phyloP scores from a whole-genome alignment of 148 eudicot genomes.

The Cornus controversa region DNA sequence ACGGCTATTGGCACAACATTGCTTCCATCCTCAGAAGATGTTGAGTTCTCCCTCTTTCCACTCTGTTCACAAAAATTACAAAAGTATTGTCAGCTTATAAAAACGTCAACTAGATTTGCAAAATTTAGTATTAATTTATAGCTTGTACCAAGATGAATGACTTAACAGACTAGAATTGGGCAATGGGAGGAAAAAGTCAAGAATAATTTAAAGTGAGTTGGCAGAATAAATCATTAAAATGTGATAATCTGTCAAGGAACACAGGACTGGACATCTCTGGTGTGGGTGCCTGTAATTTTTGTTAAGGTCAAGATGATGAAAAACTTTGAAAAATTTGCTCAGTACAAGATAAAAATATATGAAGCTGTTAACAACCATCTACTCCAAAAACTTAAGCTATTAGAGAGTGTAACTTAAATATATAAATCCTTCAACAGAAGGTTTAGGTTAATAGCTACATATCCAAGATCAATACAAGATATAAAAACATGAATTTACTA shows the following conservation, averaged over 20 bases:
- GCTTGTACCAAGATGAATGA: neutral
- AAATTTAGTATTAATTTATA: too few species aligned
- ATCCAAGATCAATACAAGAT: neutral
- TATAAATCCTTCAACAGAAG: too few species aligned
- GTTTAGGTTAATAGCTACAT: neutral
- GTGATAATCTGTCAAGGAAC: too few species aligned
- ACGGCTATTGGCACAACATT: slow-evolving; percentile 5
- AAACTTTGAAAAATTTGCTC: too few species aligned
- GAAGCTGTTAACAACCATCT: too few species aligned
- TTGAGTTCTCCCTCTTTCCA: slow-evolving; percentile 1
- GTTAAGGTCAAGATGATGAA: too few species aligned
- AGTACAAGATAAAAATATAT: too few species aligned
- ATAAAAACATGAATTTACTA: neutral
- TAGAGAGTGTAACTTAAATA: too few species aligned
- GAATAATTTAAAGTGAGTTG: neutral
- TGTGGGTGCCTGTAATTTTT: too few species aligned
- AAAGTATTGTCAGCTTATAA: neutral
- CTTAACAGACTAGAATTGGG: neutral
- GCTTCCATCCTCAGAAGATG: slow-evolving; percentile 5
- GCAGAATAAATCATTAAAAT: neutral
- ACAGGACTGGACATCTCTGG: too few species aligned
- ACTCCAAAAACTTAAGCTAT: too few species aligned
- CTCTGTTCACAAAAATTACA: neutral
- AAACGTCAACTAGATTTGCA: neutral
- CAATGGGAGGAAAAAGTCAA: neutral